Base-by-base conservation (phyloP, 371 early-diverging fungal species). In the Dinochytrium kinnereticum region DNA sequence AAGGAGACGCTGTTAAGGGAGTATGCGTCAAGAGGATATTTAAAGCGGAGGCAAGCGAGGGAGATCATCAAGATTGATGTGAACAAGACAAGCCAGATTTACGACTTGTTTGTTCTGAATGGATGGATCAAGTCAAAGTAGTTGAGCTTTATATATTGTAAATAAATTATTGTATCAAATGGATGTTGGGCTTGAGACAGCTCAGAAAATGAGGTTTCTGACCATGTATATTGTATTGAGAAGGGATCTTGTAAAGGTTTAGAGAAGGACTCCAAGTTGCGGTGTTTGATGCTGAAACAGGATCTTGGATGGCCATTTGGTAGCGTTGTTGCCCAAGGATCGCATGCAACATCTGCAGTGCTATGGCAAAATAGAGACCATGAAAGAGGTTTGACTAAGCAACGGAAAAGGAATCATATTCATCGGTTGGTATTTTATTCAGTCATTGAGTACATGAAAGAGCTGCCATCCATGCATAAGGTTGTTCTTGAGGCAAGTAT, bases 1-100 rank as follows among this genome's bases (percentile, higher is more conserved):
- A 98, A 98, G 78, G 94, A 96, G 37, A 90, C 91, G 1, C 85
- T 96, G 61, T 78, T 98, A 30, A 87, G 90, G 38, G 96, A 95
- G 77, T 94, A 91, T 78, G 90, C 91, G 1, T 88, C 88, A 1
- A 70, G 61, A 28, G 97, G 97, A 0, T 80, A 73, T 1, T 81
- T 97, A 73, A 87, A 88, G 73, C 86, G 93, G 50, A 84, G 92
- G 57, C 90, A 92, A 72, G 94, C 94, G 1, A 81, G 94, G 28
- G 87, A 89, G 53, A 77, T 96, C 64, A 88, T 95, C 79, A 93
- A 91, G 82, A 94, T 97, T 70, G 96, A 96, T 75, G 92, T 90
- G 3, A 92, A 91, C 84, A 96, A 95, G 80, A 91, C 94, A 0
- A 87, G 88, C 72, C 78, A 87, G 71, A 88, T 97, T 7, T 96